These are phyloP conservation scores for Cyclotella choctawhatcheeana DNA, from an alignment of 108 stramenopile species.

Conservation along the genomic window DNA sequence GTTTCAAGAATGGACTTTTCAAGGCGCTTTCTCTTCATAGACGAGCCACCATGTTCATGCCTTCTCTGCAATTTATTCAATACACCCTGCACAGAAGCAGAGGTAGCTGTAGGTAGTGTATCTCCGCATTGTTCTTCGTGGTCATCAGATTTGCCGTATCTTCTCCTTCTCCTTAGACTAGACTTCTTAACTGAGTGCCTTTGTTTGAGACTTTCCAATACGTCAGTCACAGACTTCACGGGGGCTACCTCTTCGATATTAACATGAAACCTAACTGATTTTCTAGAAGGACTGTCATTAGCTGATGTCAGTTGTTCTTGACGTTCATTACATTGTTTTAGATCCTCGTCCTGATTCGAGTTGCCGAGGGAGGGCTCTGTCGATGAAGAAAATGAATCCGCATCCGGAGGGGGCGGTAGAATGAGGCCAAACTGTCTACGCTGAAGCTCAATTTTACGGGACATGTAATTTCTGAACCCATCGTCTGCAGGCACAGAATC, in stretches of 20 bases:
- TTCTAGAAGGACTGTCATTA: constrained; percentile 17
- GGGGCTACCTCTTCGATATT: constrained; percentile 23
- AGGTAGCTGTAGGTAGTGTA: background rate
- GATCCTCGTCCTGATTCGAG: background rate
- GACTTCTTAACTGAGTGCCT: constrained; percentile 23
- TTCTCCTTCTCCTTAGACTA: constrained; percentile 13
- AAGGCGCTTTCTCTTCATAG: constrained; percentile 19
- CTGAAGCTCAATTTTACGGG: constrained; percentile 80
- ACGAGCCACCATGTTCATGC: constrained; percentile 25
- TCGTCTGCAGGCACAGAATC: constrained; percentile 56
- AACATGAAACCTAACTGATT: constrained; percentile 44
- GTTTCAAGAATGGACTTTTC: constrained; percentile 13
- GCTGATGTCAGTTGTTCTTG: background rate
- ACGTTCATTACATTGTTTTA: background rate
- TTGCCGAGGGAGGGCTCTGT: background rate
- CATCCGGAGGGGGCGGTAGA: constrained; percentile 63
- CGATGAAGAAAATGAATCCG: too few relatives aligned
- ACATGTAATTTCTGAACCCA: constrained; percentile 84
- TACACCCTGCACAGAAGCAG: constrained; percentile 29
- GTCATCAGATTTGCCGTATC: background rate
- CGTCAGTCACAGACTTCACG: constrained; percentile 33
- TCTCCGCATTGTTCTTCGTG: constrained; percentile 1
- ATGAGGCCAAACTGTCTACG: constrained; percentile 75
- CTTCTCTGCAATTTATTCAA: constrained; percentile 44
- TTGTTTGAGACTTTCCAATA: constrained; percentile 44